Conservation (phyloP, 1,139 yeast species). For the Debaryomyces udenii region DNA sequence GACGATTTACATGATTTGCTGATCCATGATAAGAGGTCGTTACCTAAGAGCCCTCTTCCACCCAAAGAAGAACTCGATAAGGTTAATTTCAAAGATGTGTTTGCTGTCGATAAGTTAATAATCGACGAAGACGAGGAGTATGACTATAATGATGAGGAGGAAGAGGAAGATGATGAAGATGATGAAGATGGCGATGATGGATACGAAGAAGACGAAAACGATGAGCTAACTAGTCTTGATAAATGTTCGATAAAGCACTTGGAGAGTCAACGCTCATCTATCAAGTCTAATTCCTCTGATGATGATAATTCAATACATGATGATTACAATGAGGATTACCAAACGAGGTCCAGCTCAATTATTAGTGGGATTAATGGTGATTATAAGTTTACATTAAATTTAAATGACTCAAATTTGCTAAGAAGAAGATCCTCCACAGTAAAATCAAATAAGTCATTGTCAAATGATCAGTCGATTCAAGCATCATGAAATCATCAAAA, state of each 20-base stretch:
- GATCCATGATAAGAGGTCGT: conserved; percentile 6
- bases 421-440: conserved; percentile 33
- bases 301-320: conserved; percentile 23
- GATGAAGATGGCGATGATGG: conserved; percentile 20
- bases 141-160: conserved; percentile 18
- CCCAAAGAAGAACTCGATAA: conserved; percentile 16
- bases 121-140: conserved; percentile 17
- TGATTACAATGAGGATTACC: conserved; percentile 30
- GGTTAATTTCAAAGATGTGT: conserved; percentile 40
- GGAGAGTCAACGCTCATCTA: conserved; percentile 10
- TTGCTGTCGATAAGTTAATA: conserved; percentile 25
- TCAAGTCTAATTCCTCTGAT: conserved; percentile 15
- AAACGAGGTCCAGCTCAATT: conserved; percentile 48
- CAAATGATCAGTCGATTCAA: background rate
- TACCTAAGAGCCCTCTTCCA: conserved; percentile 38
- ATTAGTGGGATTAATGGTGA: conserved; percentile 44
- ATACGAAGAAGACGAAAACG: conserved; percentile 25
- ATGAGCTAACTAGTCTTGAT: conserved; percentile 16
- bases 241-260: conserved; percentile 5
- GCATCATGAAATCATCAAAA: background rate
- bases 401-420: conserved; percentile 46
- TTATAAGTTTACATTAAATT: conserved; percentile 46
- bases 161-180: conserved; percentile 21
- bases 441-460: conserved; percentile 9
- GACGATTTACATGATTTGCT: conserved; percentile 3